phyloP scores from a whole-genome alignment of 495 filamentous ascomycete species.

The Neurospora sp. region DNA sequence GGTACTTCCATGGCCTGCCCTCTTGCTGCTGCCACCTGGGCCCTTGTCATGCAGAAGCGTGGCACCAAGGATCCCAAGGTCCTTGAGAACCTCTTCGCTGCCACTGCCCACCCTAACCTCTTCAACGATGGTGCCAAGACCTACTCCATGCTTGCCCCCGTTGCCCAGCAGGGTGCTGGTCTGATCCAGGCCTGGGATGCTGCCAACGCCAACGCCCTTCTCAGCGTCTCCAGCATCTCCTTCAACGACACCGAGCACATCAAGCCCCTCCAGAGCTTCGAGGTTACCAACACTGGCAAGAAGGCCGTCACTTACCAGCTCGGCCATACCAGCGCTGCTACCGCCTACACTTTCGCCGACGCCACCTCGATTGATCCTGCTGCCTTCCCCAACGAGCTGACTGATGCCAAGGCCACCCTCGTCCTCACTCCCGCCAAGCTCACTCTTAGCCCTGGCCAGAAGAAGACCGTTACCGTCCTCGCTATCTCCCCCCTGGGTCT shows the following conservation, averaged over 20 bases:
- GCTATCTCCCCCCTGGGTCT: slow-evolving; percentile 31
- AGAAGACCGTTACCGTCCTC: slow-evolving; percentile 30
- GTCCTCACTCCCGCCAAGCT: slow-evolving; percentile 20
- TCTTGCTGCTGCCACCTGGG: slow-evolving; percentile 43
- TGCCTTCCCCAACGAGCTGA: slow-evolving; percentile 30
- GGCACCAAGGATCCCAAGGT: slow-evolving; percentile 37
- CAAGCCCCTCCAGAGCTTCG: slow-evolving; percentile 35
- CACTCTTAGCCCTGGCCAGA: slow-evolving; percentile 27
- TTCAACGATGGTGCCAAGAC: slow-evolving; percentile 38
- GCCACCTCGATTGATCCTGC: slow-evolving; percentile 18
- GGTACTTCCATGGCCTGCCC: slow-evolving; percentile 56
- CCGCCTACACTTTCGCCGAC: slow-evolving; percentile 33
- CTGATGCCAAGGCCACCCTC: slow-evolving; percentile 26
- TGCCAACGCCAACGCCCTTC: slow-evolving; percentile 41
- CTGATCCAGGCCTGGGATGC: slow-evolving; percentile 48
- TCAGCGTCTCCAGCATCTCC: slow-evolving; percentile 43
- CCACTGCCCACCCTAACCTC: slow-evolving; percentile 33
- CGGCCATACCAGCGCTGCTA: slow-evolving; percentile 31
- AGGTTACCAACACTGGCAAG: slow-evolving; percentile 41
- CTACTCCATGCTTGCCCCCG: slow-evolving; percentile 37
- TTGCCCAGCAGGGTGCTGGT: slow-evolving; percentile 48
- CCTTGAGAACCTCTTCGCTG: slow-evolving; percentile 35
- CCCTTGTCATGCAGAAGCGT: slow-evolving; percentile 40
- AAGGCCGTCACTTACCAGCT: slow-evolving; percentile 38
- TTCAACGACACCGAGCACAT: slow-evolving; percentile 51